Percentiles rank a stretch among this genome's conserved stretches.
Conservation (phyloP, 352 stramenopile genomes). For the Phytophthora multivora region DNA sequence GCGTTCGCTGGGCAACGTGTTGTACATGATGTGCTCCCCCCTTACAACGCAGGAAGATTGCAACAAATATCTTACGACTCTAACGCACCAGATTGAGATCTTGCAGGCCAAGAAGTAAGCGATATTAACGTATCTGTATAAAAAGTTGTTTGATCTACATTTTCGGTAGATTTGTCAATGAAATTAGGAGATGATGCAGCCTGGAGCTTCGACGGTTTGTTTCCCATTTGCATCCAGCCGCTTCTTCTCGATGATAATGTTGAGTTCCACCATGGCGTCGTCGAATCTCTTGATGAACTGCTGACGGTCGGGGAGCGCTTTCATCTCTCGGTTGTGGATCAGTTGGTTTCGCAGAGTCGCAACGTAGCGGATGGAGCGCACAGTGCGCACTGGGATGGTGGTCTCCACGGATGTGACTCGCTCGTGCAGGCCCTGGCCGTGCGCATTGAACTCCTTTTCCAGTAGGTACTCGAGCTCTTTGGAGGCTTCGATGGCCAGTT, state of each 20-base stretch:
- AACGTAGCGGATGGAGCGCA: slow-evolving; percentile 77
- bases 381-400: slow-evolving; percentile 49
- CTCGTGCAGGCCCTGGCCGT: slow-evolving; percentile 78
- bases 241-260: slow-evolving; percentile 64
- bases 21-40: slow-evolving; percentile 89
- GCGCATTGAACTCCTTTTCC: slow-evolving; percentile 63
- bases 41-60: slow-evolving; percentile 71
- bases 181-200: slow-evolving; percentile 39
- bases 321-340: slow-evolving; percentile 77
- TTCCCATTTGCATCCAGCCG: slow-evolving; percentile 29
- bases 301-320: slow-evolving; percentile 55
- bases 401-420: slow-evolving; percentile 56
- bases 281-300: slow-evolving; percentile 73
- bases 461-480: slow-evolving; percentile 83
- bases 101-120: slow-evolving; percentile 41
- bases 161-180: not conserved
- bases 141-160: not conserved
- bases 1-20: slow-evolving; percentile 78
- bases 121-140: slow-evolving; percentile 13
- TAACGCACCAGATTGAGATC: slow-evolving; percentile 53
- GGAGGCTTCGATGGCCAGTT: slow-evolving; percentile 81
- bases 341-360: slow-evolving; percentile 83
- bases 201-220: slow-evolving; percentile 3
- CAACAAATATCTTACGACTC: slow-evolving; percentile 53
- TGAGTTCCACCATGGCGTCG: slow-evolving; percentile 62